Conservation (phyloP, 495 filamentous ascomycete genomes). For the Podospora sp. region DNA sequence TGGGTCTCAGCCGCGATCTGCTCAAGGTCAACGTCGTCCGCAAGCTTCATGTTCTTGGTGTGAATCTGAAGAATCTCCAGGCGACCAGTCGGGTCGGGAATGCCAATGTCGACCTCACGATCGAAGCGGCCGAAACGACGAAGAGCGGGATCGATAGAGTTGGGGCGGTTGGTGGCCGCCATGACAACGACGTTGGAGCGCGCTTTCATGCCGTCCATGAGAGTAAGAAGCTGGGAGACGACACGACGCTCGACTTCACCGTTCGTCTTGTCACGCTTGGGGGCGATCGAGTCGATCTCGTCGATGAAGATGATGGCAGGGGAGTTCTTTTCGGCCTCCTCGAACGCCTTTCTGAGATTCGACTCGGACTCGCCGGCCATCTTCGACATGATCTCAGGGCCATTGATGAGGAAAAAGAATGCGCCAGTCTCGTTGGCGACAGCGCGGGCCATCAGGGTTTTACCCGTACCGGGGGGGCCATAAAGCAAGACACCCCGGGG, state of each 20-base stretch:
- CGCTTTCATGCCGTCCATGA: conserved; percentile 99
- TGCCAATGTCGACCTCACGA: conserved; percentile 97
- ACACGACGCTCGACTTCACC: conserved; percentile 98
- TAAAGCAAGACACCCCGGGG: conserved; percentile 98
- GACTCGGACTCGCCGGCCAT: conserved; percentile 99
- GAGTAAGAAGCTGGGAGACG: conserved; percentile 93
- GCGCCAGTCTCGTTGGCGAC: conserved; percentile 98
- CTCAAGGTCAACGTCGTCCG: conserved; percentile 94
- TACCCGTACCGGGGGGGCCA: conserved; percentile 97
- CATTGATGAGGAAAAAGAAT: conserved; percentile 99
- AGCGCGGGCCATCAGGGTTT: conserved; percentile 97
- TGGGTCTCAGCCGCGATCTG: conserved; percentile 97
- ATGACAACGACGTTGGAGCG: conserved; percentile 98
- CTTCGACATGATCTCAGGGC: conserved; percentile 99
- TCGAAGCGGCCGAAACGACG: conserved; percentile 98
- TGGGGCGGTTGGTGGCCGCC: conserved; percentile 96
- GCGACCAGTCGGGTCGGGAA: conserved; percentile 96
- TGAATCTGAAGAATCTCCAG: conserved; percentile 98
- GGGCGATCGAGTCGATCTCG: conserved; percentile 97
- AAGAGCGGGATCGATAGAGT: conserved; percentile 96
- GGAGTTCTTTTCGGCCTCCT: conserved; percentile 99
- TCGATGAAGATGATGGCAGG: conserved; percentile 99
- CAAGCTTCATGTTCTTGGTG: conserved; percentile 99
- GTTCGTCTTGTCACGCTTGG: conserved; percentile 99
- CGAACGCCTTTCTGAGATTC: conserved; percentile 95